Base-by-base conservation (phyloP, 306 rosid genomes). In the Alnus glutinosa region DNA sequence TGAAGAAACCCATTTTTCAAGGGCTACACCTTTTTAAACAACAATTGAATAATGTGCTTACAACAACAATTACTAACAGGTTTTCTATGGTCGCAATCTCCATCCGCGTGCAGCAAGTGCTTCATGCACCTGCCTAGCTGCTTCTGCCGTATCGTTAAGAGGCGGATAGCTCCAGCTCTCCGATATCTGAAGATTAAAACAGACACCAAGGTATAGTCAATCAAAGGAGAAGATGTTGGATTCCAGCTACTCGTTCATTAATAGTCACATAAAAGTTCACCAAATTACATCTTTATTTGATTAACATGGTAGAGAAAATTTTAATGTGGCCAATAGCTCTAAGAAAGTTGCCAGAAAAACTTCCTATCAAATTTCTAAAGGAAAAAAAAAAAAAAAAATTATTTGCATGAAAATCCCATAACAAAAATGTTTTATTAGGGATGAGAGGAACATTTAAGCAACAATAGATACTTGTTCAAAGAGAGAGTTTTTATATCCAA, bases 161-260 rank as follows among this genome's bases (percentile, higher is more conserved):
- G 98, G 98, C 28, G 98, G 98, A 84, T 92, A 95, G 80, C 98
- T 95, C 98, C 98, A 95, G 86, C 92, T 95, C 79, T 95, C 98
- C 3, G 93, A 85, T 44, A 95, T 95, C 98, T 95, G 89, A 55
- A 84, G 83, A 49, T 80, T 75, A 55, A 39, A 13, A 50, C 57
- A 69, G 81, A 73, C 55, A 80, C 8, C 72, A 55, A 7, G 12
- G 32, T 32, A 73, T 78, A 46, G 39, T 9, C 9, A 16, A n/a
- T 37, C 61, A 2, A 66, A 62, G 15, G 32, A 30, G 11, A 44
- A 48, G 19, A 42, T 63, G 42, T 42, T 44, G 10, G 32, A 68
- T 63, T 63, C 42, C 46, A 34, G 42, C 14, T 1, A 9, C 15
- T 42, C n/a, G 7, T 28, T 42, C 30, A 1, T n/a, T 9, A 15